A percentile compares a stretch with the other conserved stretches of the same genome.
phyloP scores from a whole-genome alignment of 2,329 filamentous ascomycete species.

The Arthrobotrys iridis region DNA sequence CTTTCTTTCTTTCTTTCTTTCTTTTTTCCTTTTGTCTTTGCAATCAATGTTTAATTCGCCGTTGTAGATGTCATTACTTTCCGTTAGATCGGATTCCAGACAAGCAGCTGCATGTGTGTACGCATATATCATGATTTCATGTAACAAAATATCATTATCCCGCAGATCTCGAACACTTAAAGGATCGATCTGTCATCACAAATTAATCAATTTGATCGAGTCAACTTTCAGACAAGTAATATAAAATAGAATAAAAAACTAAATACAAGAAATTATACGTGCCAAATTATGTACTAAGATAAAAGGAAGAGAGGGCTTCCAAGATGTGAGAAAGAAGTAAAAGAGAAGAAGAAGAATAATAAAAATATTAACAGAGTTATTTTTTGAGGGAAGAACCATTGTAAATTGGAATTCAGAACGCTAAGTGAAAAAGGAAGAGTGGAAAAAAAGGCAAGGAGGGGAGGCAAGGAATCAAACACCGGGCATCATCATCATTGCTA shows the following conservation, averaged over 20 bases:
- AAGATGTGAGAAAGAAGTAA: neutral
- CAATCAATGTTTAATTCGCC: neutral
- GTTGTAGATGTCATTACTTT: too few species aligned
- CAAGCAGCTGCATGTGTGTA: too few species aligned
- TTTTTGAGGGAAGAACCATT: neutral
- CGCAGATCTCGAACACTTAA: too few species aligned
- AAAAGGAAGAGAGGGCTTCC: neutral
- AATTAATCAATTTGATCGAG: too few species aligned
- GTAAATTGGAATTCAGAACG: neutral
- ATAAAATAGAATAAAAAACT: neutral
- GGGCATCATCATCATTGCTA: constrained; percentile 10
- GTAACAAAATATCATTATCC: too few species aligned
- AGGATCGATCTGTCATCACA: too few species aligned
- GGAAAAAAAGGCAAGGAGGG: too few species aligned
- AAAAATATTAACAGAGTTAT: neutral
- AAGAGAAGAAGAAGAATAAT: neutral
- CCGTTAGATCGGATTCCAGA: too few species aligned
- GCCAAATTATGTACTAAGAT: constrained; percentile 31
- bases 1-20: too few species aligned
- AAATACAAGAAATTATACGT: constrained; percentile 7
- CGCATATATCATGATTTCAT: too few species aligned
- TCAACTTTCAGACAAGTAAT: neutral
- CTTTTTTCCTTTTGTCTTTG: neutral
- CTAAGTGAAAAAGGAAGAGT: too few species aligned
- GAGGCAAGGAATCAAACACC: neutral